Evolutionary conservation across 1,284 basidiomycete genomes (phyloP), one percentile per base, ranked within the genome.

Genomic region (Boletus smithii): DNA sequence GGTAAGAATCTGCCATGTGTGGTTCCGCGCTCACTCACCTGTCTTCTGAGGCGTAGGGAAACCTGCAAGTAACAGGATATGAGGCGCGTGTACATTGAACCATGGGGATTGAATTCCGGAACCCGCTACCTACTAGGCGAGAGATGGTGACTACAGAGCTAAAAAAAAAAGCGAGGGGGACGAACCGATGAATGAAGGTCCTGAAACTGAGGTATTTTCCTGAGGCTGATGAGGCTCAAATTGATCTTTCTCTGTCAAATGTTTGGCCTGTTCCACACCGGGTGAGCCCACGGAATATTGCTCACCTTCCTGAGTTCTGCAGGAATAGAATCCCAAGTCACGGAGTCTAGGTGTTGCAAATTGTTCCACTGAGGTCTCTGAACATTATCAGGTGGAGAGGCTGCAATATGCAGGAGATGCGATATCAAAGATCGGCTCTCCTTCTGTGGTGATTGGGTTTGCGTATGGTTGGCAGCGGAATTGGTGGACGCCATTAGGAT

Each of bases 311-410:
- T 77, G 17, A 88, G 58, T 59, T 88, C 86, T 5, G 53, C 40
- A 1, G 85, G 79, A 2, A 89, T 60, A 1, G 73, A 71, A n/a
- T 80, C 75, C 87, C 86, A 88, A 4, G 72, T 74, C 8, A 81
- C 65, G n/a, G 63, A 62, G 60, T 89, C 87, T 18, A 85, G 61
- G 8, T 65, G 55, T 2, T 75, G 65, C 2, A 68, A 66, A 11
- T 63, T 65, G 59, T 89, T 89, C 62, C 72, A 81, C 18, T 67
- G 55, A 5, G 86, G 86, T 47, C 73, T 69, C 47, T 70, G 67
- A 14, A 80, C 69, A 16, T 65, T 57, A 55, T 89, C 83, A 0
- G 83, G 79, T 10, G 71, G 65, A 9, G 71, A 72, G 9, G 77
- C 74, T 3, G 82, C 80, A 38, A 88, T 64, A 55, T 88, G 85